These are phyloP conservation scores for Colletotrichum destructivum DNA, from an alignment of 2,329 filamentous ascomycete species.

Conservation along the genomic window DNA sequence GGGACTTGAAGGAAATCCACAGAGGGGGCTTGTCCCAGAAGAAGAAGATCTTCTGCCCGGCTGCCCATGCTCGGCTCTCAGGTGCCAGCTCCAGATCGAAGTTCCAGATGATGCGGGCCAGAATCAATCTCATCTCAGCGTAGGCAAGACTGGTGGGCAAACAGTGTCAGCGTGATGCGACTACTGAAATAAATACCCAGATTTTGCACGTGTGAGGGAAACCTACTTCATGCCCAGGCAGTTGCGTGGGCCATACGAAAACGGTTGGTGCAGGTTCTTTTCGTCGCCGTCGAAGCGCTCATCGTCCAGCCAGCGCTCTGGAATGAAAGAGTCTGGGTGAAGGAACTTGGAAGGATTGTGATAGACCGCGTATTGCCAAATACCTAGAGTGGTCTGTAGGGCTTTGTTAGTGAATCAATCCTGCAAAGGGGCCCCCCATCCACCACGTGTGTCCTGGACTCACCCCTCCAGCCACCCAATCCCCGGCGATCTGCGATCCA, in stretches of 20 bases:
- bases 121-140: conserved; percentile 65
- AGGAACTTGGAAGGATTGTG: conserved; percentile 60
- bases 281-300: conserved; percentile 33
- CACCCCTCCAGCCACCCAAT: conserved; percentile 51
- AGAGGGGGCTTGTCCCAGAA: conserved; percentile 54
- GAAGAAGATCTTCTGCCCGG: conserved; percentile 54
- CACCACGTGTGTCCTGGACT: conserved; percentile 39
- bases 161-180: background rate
- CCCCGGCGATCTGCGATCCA: conserved; percentile 51
- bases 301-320: conserved; percentile 60
- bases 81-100: conserved; percentile 62
- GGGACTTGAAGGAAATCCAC: conserved; percentile 20
- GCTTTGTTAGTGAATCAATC: background rate
- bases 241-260: conserved; percentile 30
- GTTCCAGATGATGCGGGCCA: conserved; percentile 63
- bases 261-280: conserved; percentile 26
- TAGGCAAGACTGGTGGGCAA: conserved; percentile 58
- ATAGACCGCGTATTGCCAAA: conserved; percentile 61
- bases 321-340: conserved; percentile 60
- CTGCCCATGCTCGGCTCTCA: conserved; percentile 55
- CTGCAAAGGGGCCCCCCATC: background rate
- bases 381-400: conserved; percentile 54
- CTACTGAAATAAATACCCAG: conserved; percentile 45
- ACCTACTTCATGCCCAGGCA: conserved; percentile 40
- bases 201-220: conserved; percentile 50